These are phyloP conservation scores for Myxozyma neotropica DNA, from an alignment of 805 yeast species.

Conservation along the genomic window DNA sequence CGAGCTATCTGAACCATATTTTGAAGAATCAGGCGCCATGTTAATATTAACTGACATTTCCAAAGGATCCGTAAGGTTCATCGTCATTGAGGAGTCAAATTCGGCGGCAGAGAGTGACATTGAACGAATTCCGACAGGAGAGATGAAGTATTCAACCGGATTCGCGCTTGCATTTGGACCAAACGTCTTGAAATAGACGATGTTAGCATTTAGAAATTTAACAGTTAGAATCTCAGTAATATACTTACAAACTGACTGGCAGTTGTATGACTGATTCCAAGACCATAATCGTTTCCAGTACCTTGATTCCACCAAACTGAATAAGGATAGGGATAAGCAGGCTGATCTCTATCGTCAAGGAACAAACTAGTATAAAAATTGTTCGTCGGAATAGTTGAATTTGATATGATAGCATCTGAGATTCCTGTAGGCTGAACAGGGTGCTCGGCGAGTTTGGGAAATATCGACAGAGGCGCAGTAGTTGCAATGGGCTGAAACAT, in stretches of 20 bases:
- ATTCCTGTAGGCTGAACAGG: conserved; percentile 27
- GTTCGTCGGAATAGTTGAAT: conserved; percentile 63
- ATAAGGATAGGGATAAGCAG: conserved; percentile 70
- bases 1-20: background rate
- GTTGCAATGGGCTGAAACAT: conserved; percentile 28
- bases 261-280: conserved; percentile 63
- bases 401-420: conserved; percentile 39
- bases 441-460: conserved; percentile 18
- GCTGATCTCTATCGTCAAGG: conserved; percentile 55
- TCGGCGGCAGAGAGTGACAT: conserved; percentile 57
- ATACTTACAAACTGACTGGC: conserved; percentile 49
- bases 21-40: conserved; percentile 21
- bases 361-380: conserved; percentile 72
- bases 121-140: conserved; percentile 60
- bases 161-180: conserved; percentile 51
- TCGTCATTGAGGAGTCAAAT: conserved; percentile 46
- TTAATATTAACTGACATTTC: conserved; percentile 35
- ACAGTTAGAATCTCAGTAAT: background rate
- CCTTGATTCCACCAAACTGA: conserved; percentile 57
- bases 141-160: conserved; percentile 52
- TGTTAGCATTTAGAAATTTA: background rate
- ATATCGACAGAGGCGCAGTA: conserved; percentile 18
- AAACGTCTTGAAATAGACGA: conserved; percentile 5
- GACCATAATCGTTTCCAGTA: conserved; percentile 50
- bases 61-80: conserved; percentile 19